Evolutionary conservation across 768 basidiomycete genomes (phyloP).

Genomic region (Symmetrospora coprosmae): DNA sequence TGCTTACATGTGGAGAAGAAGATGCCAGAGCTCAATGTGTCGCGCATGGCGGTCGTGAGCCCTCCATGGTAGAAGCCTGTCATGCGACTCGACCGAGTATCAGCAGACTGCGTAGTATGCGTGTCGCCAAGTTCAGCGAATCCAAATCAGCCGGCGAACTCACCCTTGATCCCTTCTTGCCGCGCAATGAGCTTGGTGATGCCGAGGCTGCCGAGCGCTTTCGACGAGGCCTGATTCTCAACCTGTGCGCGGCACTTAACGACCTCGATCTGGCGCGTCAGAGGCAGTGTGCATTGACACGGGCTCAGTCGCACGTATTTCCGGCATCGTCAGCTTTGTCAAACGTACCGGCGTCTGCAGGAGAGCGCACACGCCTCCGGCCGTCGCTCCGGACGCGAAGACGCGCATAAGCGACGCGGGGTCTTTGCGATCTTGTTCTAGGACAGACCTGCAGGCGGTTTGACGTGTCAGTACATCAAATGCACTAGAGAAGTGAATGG

Average conservation of each 20-base stretch:
- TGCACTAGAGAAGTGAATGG: not conserved
- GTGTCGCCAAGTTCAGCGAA: too few relatives aligned
- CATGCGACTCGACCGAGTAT: too few relatives aligned
- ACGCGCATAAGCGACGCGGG: not conserved
- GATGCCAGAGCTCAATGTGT: conserved; percentile 16
- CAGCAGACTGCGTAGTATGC: too few relatives aligned
- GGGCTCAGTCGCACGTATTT: too few relatives aligned
- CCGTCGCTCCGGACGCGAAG: conserved; percentile 10
- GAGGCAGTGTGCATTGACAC: not conserved
- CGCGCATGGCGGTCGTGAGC: conserved; percentile 6
- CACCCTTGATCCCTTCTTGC: conserved; percentile 20
- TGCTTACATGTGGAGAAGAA: conserved; percentile 15
- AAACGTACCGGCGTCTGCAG: conserved; percentile 11
- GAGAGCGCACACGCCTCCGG: conserved; percentile 7
- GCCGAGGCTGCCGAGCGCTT: conserved; percentile 4
- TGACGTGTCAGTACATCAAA: not conserved
- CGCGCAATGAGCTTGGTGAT: conserved; percentile 8
- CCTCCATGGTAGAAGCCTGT: conserved; percentile 20
- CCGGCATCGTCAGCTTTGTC: too few relatives aligned
- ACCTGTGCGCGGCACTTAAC: conserved; percentile 18
- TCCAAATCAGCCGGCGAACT: too few relatives aligned
- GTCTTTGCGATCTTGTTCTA: conserved; percentile 9
- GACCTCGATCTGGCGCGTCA: conserved; percentile 4
- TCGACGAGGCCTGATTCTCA: conserved; percentile 3
- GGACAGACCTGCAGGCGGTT: not conserved